phyloP scores from a whole-genome alignment of 2,329 filamentous ascomycete species.

The Capronia epimyces region DNA sequence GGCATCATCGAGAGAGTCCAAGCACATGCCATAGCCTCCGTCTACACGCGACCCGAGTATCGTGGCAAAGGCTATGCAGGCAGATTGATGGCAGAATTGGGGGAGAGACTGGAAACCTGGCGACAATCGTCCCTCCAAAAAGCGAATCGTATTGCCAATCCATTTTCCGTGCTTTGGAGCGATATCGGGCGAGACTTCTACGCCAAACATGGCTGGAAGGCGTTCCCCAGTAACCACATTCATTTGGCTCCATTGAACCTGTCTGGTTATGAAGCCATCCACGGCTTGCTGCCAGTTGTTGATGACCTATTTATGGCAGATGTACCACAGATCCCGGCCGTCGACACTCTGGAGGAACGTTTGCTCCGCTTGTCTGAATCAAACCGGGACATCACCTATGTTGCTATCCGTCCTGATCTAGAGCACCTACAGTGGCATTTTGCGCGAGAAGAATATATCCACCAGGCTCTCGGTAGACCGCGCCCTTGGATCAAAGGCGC shows the following conservation, averaged over 20 bases:
- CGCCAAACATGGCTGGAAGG: conserved; percentile 67
- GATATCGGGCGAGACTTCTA: conserved; percentile 85
- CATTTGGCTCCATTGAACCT: conserved; percentile 48
- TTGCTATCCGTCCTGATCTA: conserved; percentile 64
- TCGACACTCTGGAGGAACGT: conserved; percentile 51
- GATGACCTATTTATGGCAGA: conserved; percentile 34
- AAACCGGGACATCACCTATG: conserved; percentile 44
- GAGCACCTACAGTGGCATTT: conserved; percentile 71
- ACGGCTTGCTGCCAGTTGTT: conserved; percentile 29
- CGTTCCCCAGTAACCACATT: conserved; percentile 68
- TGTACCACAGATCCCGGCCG: conserved; percentile 52
- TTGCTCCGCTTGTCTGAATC: conserved; percentile 47
- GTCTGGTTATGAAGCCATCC: conserved; percentile 24
- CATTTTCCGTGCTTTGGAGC: conserved; percentile 78
- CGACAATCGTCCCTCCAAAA: no score
- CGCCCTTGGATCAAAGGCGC: conserved; percentile 64
- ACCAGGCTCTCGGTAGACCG: conserved; percentile 49
- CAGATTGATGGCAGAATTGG: conserved; percentile 66
- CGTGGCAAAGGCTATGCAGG: conserved; percentile 70
- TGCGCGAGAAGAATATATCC: conserved; percentile 73
- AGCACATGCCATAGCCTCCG: conserved; percentile 70
- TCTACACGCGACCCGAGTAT: conserved; percentile 65
- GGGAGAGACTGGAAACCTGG: conserved; percentile 49
- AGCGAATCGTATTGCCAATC: conserved; percentile 38
- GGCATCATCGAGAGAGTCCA: conserved; percentile 49